Conservation (phyloP, 495 filamentous ascomycete genomes). For the Jackrogersella multiformis region DNA sequence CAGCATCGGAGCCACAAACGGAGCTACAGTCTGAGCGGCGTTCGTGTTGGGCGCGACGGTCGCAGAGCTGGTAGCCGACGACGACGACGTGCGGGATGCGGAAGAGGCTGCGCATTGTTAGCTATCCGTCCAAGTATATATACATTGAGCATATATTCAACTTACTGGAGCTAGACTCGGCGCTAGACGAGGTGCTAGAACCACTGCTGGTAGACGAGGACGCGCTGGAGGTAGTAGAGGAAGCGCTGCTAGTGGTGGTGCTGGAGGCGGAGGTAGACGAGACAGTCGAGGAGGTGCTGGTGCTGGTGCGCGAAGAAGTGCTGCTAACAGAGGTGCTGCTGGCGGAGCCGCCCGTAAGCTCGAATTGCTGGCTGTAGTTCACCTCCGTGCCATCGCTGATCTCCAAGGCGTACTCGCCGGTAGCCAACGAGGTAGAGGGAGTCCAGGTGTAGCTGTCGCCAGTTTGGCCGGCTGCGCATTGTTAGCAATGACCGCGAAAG, state of each 20-base stretch:
- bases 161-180: constrained; percentile 37
- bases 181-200: constrained; percentile 34
- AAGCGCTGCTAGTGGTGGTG: constrained; percentile 42
- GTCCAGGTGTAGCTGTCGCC: constrained; percentile 49
- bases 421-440: constrained; percentile 44
- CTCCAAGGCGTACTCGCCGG: constrained; percentile 56
- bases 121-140: constrained; percentile 21
- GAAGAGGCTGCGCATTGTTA: constrained; percentile 36
- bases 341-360: constrained; percentile 43
- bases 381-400: constrained; percentile 47
- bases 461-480: constrained; percentile 40
- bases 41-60: constrained; percentile 40
- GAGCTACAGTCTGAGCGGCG: constrained; percentile 39
- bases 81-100: constrained; percentile 28
- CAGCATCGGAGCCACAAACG: constrained; percentile 42
- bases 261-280: constrained; percentile 33
- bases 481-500: constrained; percentile 27
- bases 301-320: constrained; percentile 30
- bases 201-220: constrained; percentile 20
- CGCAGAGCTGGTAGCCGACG: constrained; percentile 18
- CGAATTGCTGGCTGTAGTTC: constrained; percentile 57
- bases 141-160: constrained; percentile 19
- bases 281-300: constrained; percentile 33
- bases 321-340: constrained; percentile 35
- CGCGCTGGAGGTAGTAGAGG: constrained; percentile 35